These are phyloP conservation scores for Escallonia herrerae DNA, from an alignment of 129 eudicot genomes.

Conservation along the genomic window DNA sequence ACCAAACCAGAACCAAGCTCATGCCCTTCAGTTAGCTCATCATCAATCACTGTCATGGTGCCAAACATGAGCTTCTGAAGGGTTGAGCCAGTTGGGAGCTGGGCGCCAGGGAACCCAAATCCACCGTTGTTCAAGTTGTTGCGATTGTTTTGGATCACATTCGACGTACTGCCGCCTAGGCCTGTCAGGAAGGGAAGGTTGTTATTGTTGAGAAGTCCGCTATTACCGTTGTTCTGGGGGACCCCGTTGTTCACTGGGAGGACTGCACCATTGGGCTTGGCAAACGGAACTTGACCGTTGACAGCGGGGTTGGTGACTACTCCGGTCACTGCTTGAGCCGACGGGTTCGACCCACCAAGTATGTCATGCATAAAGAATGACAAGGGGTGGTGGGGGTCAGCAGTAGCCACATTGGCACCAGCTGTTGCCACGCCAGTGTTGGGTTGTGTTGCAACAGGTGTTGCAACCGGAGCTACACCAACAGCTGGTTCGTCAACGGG, in stretches of 20 bases:
- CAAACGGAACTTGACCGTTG: conserved; percentile 41
- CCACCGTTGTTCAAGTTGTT: conserved; percentile 16
- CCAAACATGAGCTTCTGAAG: conserved; percentile 83
- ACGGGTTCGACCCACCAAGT: conserved; percentile 43
- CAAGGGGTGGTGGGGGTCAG: conserved; percentile 23
- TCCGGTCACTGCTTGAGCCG: conserved; percentile 40
- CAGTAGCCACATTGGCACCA: conserved; percentile 8
- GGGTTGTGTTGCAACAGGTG: conserved; percentile 23
- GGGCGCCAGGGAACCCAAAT: conserved; percentile 38
- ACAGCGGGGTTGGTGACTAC: conserved; percentile 41
- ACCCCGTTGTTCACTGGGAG: conserved; percentile 49
- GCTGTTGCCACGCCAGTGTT: not conserved
- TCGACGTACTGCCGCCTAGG: conserved; percentile 32
- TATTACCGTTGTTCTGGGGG: conserved; percentile 20
- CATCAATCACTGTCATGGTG: conserved; percentile 67
- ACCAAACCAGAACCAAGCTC: conserved; percentile 59
- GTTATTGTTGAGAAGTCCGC: conserved; percentile 34
- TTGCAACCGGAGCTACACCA: conserved; percentile 21
- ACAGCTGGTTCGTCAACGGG: conserved; percentile 6
- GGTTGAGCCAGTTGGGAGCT: conserved; percentile 43
- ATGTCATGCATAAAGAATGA: conserved; percentile 48
- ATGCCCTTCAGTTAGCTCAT: conserved; percentile 72
- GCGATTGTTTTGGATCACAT: conserved; percentile 26
- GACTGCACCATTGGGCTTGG: conserved; percentile 39
- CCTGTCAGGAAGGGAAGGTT: conserved; percentile 42